Base-by-base conservation (phyloP, 1,139 yeast species). In the Pichia sp. region DNA sequence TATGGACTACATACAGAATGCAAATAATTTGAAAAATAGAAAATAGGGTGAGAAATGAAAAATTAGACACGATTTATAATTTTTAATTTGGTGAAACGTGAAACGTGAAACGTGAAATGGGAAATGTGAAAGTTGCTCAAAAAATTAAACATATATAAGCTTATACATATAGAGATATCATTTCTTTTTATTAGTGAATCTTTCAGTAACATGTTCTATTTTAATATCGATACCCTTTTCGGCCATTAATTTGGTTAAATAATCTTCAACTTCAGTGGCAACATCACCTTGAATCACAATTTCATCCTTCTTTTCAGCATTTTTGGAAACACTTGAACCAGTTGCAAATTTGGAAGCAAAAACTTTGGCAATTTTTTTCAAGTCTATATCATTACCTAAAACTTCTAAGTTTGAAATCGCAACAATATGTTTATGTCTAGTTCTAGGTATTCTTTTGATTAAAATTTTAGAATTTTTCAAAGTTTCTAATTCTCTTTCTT, bases 281-380 rank as follows among this genome's bases (percentile, higher is more conserved):
- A 91, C 95, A 69, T 93, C 99, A 62, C 99, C 99, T 72, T 91
- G 98, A 54, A 91, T 86, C 57, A 89, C 80, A 53, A 91, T 82
- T 65, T 91, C 98, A 58, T 91, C 97, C 66, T 86, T 87, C 70
- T 91, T 91, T 61, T 91, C 98, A 13, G 84, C 93, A 58, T 84
- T 86, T 71, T 91, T 91, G 10, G 91, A 84, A n/a, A 91, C 96
- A 45, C 95, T 83, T 29, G 97, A 95, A 47, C 99, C 99, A 4
- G 98, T 91, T 27, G 99, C 99, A 67, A 91, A 93, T 68, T 88
- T 89, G 42, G 95, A 84, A 0, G 97, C 95, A 70, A 93, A 89
- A 0, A 90, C 84, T 75, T 93, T 93, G 46, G 96, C 87, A 60
- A 89, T 76, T 66, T 90, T 90, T 74, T 93, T 93, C 78, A 88